Base-by-base conservation (phyloP, 306 rosid genomes). In the Cucumis melo region DNA sequence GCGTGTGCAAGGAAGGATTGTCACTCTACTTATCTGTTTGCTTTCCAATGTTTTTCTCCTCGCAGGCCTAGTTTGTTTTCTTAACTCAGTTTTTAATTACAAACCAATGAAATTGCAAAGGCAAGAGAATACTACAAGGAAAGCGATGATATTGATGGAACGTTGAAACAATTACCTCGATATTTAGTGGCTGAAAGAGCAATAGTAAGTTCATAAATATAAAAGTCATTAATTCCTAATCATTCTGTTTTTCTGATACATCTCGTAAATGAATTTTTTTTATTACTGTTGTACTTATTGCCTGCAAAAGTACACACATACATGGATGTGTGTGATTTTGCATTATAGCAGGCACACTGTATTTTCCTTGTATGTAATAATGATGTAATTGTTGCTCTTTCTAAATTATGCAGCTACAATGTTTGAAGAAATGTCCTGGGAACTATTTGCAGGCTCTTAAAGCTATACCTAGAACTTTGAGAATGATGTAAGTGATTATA, bases 391-490 rank as follows among this genome's bases (percentile, higher is more conserved):
- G 54, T 20, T 38, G 16, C 34, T 53, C 53, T 75, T 74, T 74
- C 78, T 64, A 79, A 79, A 79, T 81, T 63, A 62, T 87, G 77
- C 91, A 94, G 99, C 87, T 94, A 73, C 94, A 94, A 64, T 79
- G 91, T 79, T 83, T 92, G 84, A 89, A 87, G 86, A 91, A 86
- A 83, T 88, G 88, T 78, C 95, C 97, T 32, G 92, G 92, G 80
- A 94, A 92, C 84, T 79, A 87, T 82, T 77, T 90, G 88, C 99
- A 89, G 85, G 96, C 97, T 74, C 82, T 94, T 84, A 90, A 85
- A 87, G 85, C 90, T 77, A 85, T 94, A 84, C 99, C 99, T 24
- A 83, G 99, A 85, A 94, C 99, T 66, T 85, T 92, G 87, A 90
- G 99, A 82, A 89, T 94, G 99, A 90, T 94, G 99, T 94, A 86